Conservation (phyloP, 371 early-diverging fungal genomes). For the Rhizopus sp. region DNA sequence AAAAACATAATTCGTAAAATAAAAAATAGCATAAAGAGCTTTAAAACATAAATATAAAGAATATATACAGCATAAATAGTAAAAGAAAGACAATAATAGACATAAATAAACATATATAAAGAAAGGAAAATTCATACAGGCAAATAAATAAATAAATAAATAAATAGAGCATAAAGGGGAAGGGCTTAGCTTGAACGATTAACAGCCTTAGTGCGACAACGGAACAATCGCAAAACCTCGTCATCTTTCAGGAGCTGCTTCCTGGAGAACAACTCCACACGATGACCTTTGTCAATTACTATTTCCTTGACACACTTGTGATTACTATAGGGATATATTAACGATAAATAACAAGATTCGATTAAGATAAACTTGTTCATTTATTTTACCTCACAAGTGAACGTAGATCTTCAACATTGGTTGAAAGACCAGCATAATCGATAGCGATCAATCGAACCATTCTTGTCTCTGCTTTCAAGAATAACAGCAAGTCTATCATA, state of each 20-base stretch:
- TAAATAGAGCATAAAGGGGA: conserved; percentile 10
- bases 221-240: conserved; percentile 14
- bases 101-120: conserved; percentile 9
- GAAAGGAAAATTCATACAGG: too few species aligned
- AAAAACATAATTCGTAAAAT: conserved; percentile 1
- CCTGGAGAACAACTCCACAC: conserved; percentile 12
- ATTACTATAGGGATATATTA: conserved; percentile 14
- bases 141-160: conserved; percentile 13
- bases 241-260: conserved; percentile 14
- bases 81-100: conserved; percentile 9
- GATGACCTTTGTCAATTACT: conserved; percentile 12
- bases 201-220: conserved; percentile 12
- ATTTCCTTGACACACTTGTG: conserved; percentile 14
- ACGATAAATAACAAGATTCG: conserved; percentile 15
- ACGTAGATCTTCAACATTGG: conserved; percentile 14
- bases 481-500: conserved; percentile 12
- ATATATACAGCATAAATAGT: conserved; percentile 14
- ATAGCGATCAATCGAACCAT: conserved; percentile 9
- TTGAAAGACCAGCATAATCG: conserved; percentile 12
- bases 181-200: conserved; percentile 15
- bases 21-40: conserved; percentile 3
- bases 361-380: conserved; percentile 12
- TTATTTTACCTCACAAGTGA: conserved; percentile 18
- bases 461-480: conserved; percentile 6
- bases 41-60: conserved; percentile 12